These are phyloP conservation scores for Suillus hirtellus DNA, from an alignment of 768 basidiomycete genomes.

Conservation along the genomic window DNA sequence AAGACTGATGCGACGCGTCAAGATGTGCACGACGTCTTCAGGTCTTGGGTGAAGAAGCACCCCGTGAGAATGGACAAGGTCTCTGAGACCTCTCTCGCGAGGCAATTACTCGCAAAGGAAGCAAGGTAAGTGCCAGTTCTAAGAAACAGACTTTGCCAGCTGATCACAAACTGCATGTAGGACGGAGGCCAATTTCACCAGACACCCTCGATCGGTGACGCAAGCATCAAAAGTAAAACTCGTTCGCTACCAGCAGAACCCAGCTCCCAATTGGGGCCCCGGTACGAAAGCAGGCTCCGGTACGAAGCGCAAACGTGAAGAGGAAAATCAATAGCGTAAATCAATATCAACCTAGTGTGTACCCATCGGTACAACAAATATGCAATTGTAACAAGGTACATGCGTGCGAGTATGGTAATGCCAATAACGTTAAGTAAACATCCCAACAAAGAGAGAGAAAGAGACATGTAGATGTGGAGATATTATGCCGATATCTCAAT, in stretches of 20 bases:
- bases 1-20: slow-evolving; percentile 81
- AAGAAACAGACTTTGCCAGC: background rate
- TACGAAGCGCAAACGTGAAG: slow-evolving; percentile 31
- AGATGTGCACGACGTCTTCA: slow-evolving; percentile 79
- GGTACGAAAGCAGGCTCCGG: slow-evolving; percentile 57
- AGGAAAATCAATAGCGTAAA: slow-evolving; percentile 15
- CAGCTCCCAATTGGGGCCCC: slow-evolving; percentile 92
- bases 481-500: slow-evolving; percentile 32
- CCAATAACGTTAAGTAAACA: slow-evolving; percentile 2
- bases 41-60: slow-evolving; percentile 79
- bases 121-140: slow-evolving; percentile 50
- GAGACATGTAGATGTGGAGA: background rate
- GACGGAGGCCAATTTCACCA: slow-evolving; percentile 69
- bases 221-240: slow-evolving; percentile 69
- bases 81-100: slow-evolving; percentile 69
- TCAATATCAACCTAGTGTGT: background rate
- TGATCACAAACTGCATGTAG: slow-evolving; percentile 41
- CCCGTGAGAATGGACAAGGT: slow-evolving; percentile 88
- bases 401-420: background rate
- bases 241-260: slow-evolving; percentile 90
- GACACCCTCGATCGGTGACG: slow-evolving; percentile 65
- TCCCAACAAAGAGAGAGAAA: background rate
- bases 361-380: background rate
- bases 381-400: slow-evolving; percentile 3
- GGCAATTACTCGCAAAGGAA: slow-evolving; percentile 64